Evolutionary conservation across 1,284 basidiomycete genomes (phyloP).

Genomic region (Apiotrichum domesticum): DNA sequence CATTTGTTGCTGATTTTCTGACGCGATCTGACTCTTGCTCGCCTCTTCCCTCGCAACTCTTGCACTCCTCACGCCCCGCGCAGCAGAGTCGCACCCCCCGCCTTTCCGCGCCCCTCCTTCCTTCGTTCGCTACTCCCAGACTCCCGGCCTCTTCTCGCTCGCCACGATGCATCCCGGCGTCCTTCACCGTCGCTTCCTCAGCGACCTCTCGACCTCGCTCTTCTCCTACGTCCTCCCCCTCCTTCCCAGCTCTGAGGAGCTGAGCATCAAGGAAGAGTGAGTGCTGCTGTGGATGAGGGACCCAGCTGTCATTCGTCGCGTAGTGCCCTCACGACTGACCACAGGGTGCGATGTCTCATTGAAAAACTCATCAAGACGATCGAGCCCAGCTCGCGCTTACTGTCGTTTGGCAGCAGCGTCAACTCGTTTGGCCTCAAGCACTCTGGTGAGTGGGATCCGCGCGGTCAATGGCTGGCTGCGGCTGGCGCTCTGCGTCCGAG

Average conservation of each 20-base stretch:
- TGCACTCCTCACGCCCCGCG: no score
- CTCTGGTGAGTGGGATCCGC: constrained; percentile 59
- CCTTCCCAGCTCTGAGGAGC: constrained; percentile 79
- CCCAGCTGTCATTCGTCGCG: not conserved
- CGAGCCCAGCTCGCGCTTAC: constrained; percentile 80
- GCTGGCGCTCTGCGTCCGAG: no score
- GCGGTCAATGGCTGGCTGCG: no score
- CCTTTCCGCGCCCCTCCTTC: no score
- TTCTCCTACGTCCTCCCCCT: constrained; percentile 72
- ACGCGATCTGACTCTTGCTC: no score
- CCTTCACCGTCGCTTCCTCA: constrained; percentile 44
- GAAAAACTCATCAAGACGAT: constrained; percentile 91
- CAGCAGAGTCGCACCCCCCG: no score
- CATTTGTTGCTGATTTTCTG: no score
- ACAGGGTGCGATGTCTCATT: constrained; percentile 74
- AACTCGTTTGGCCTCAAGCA: constrained; percentile 90
- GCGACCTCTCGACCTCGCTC: constrained; percentile 47
- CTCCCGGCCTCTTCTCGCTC: not conserved
- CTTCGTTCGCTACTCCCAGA: no score
- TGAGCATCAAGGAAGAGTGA: constrained; percentile 83
- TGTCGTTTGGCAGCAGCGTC: constrained; percentile 92
- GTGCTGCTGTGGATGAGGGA: constrained; percentile 9
- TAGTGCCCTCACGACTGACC: constrained; percentile 1
- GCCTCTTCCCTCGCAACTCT: no score
- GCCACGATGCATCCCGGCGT: constrained; percentile 42